Evolutionary conservation across 768 basidiomycete genomes (phyloP).

Genomic region (Daedaleopsis sinensis): DNA sequence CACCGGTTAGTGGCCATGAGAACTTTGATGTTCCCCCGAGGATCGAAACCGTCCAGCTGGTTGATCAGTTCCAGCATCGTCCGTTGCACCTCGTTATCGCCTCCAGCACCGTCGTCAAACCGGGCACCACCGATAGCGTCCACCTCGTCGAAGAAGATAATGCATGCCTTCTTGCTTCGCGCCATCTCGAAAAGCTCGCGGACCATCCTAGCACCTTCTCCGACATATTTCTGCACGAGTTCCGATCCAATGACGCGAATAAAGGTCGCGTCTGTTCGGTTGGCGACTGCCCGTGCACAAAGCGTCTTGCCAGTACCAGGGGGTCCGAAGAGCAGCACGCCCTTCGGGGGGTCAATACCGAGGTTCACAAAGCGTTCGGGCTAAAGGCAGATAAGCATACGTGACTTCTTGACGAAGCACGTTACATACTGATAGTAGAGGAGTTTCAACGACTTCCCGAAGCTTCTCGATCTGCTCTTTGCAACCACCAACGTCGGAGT

Average conservation of each 20-base stretch:
- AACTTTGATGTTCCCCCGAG: constrained; percentile 99
- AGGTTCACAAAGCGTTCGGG: constrained; percentile 99
- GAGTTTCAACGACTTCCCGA: constrained; percentile 96
- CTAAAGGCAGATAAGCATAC: constrained; percentile 42
- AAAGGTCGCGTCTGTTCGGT: constrained; percentile 98
- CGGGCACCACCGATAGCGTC: constrained; percentile 98
- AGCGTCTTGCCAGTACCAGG: constrained; percentile 99
- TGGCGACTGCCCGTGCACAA: constrained; percentile 97
- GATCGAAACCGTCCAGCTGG: constrained; percentile 97
- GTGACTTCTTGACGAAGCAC: background rate
- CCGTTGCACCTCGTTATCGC: constrained; percentile 98
- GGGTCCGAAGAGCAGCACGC: constrained; percentile 93
- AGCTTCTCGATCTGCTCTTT: constrained; percentile 99
- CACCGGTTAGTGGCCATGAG: constrained; percentile 98
- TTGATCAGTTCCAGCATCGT: constrained; percentile 99
- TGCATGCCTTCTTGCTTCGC: constrained; percentile 96
- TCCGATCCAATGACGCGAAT: constrained; percentile 99
- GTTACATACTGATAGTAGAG: constrained; percentile 79
- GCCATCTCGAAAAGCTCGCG: constrained; percentile 99
- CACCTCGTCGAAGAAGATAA: constrained; percentile 99
- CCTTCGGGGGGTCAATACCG: constrained; percentile 98
- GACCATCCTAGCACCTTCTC: constrained; percentile 98
- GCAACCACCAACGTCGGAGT: constrained; percentile 97
- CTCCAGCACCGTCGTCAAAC: constrained; percentile 98
- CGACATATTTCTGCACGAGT: constrained; percentile 99